phyloP scores from a whole-genome alignment of 805 yeast species.

The Yamadazyma sp. region DNA sequence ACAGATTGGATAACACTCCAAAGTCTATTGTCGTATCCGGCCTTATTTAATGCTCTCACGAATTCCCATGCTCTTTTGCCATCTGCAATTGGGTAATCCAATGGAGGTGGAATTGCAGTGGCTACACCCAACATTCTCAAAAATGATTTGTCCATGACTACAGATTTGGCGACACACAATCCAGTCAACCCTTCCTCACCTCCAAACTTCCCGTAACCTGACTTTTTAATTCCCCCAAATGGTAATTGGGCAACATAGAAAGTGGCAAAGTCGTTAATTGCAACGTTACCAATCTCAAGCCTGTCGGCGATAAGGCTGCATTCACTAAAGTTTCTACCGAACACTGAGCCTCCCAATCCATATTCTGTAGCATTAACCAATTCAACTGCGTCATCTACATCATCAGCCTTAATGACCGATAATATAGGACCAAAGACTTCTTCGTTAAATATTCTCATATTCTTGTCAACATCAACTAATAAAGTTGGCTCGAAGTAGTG shows the following conservation, averaged over 20 bases:
- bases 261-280: slow-evolving; percentile 97
- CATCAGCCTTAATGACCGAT: slow-evolving; percentile 70
- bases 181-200: slow-evolving; percentile 97
- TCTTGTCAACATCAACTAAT: slow-evolving; percentile 71
- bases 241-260: slow-evolving; percentile 95
- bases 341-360: slow-evolving; percentile 91
- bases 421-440: slow-evolving; percentile 96
- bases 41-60: slow-evolving; percentile 75
- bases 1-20: slow-evolving; percentile 58
- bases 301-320: slow-evolving; percentile 63
- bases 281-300: slow-evolving; percentile 85
- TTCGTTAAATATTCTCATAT: slow-evolving; percentile 76
- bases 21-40: slow-evolving; percentile 74
- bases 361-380: slow-evolving; percentile 83
- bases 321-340: slow-evolving; percentile 61
- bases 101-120: slow-evolving; percentile 79
- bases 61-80: slow-evolving; percentile 86
- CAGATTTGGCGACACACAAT: slow-evolving; percentile 80
- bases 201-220: slow-evolving; percentile 97
- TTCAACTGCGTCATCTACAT: slow-evolving; percentile 64
- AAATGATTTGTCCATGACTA: slow-evolving; percentile 81
- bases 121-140: slow-evolving; percentile 56
- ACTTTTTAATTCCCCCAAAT: slow-evolving; percentile 90
- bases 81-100: slow-evolving; percentile 88
- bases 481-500: slow-evolving; percentile 91